Evolutionary conservation across 2,329 filamentous ascomycete species (phyloP).

Genomic region (Sarocladium brachiariae): DNA sequence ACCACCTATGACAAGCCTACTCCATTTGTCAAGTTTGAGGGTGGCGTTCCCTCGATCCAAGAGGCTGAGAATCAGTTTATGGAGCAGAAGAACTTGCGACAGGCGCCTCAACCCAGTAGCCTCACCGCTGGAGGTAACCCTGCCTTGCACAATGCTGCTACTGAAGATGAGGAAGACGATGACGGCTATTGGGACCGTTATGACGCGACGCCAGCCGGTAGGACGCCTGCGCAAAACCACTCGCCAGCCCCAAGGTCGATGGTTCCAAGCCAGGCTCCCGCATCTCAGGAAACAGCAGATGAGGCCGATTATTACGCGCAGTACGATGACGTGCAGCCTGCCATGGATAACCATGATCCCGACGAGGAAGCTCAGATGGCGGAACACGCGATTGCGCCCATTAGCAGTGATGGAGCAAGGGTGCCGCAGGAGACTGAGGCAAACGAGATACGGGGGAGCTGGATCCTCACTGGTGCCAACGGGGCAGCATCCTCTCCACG

Average conservation of each 20-base stretch:
- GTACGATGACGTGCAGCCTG: conserved; percentile 72
- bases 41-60: conserved; percentile 40
- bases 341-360: conserved; percentile 75
- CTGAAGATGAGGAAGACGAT: conserved; percentile 59
- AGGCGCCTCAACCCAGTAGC: conserved; percentile 12
- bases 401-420: conserved; percentile 11
- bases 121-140: conserved; percentile 1
- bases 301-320: conserved; percentile 71
- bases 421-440: background rate
- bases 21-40: conserved; percentile 46
- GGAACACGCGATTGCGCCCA: conserved; percentile 26
- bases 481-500: conserved; percentile 10
- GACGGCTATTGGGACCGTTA: conserved; percentile 78
- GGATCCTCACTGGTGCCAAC: conserved; percentile 1
- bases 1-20: conserved; percentile 49
- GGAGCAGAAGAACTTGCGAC: conserved; percentile 23
- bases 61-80: conserved; percentile 55
- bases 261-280: conserved; percentile 15
- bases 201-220: conserved; percentile 56
- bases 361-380: conserved; percentile 50
- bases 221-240: conserved; percentile 30
- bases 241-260: conserved; percentile 50
- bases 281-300: conserved; percentile 26
- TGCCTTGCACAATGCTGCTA: conserved; percentile 6
- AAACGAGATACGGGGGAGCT: background rate